Conservation (phyloP, 1,284 basidiomycete species). For the Boletus sp. region DNA sequence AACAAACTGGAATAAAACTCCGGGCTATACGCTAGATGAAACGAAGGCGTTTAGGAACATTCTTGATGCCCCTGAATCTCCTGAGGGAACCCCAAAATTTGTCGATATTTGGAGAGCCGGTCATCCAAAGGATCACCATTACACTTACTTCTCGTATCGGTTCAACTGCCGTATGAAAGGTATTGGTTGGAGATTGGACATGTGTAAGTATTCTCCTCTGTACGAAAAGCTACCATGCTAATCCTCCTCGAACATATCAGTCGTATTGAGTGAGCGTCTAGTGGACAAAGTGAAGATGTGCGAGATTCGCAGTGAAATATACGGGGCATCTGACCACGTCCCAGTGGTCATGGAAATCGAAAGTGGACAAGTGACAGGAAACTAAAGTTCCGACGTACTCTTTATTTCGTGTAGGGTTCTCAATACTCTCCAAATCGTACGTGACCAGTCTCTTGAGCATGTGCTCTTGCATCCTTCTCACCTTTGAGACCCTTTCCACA, state of each 20-base stretch:
- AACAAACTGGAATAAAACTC: constrained; percentile 74
- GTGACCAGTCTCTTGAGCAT: constrained; percentile 86
- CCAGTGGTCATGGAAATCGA: constrained; percentile 74
- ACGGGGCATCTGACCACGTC: constrained; percentile 82
- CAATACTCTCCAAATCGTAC: constrained; percentile 85
- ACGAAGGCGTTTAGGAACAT: constrained; percentile 67
- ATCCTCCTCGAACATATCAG: constrained; percentile 40
- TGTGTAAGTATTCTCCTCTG: constrained; percentile 53
- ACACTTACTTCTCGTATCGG: constrained; percentile 83
- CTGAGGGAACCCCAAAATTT: constrained; percentile 45
- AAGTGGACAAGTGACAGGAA: constrained; percentile 31
- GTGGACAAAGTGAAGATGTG: constrained; percentile 63
- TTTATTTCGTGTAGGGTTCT: constrained; percentile 12
- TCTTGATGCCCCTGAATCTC: constrained; percentile 42
- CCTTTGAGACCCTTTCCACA: constrained; percentile 82
- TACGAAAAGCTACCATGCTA: background rate
- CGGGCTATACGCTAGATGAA: constrained; percentile 79
- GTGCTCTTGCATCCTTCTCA: constrained; percentile 85
- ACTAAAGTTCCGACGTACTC: background rate
- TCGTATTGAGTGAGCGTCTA: constrained; percentile 69
- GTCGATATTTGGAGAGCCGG: constrained; percentile 78
- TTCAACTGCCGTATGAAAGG: constrained; percentile 80
- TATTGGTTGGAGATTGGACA: constrained; percentile 84
- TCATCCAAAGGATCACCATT: constrained; percentile 69
- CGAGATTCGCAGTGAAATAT: constrained; percentile 80